Percentiles rank a stretch among this genome's conserved stretches.
Evolutionary conservation across 805 yeast species (phyloP).

Genomic region (Metschnikowia noctiluminum): DNA sequence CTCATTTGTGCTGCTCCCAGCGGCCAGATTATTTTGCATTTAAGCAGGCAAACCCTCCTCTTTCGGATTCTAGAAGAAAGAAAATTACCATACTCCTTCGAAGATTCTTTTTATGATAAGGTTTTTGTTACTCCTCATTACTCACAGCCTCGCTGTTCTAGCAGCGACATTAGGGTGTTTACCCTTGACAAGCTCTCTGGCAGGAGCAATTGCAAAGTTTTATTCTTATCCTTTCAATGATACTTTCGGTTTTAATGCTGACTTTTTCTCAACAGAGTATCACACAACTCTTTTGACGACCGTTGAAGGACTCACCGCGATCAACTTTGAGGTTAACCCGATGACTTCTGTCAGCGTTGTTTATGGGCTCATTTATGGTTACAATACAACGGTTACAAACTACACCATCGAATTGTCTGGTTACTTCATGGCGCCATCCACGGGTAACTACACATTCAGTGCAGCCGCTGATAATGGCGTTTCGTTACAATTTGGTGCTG

Average conservation of each 20-base stretch:
- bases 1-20: too few relatives aligned
- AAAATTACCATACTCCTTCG: too few relatives aligned
- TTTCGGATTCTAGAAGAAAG: too few relatives aligned
- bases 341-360: background rate
- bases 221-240: too few relatives aligned
- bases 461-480: slow-evolving; percentile 13
- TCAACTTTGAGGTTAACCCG: background rate
- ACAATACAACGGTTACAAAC: slow-evolving; percentile 1
- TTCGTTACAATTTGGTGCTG: slow-evolving; percentile 7
- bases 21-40: too few relatives aligned
- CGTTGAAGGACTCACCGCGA: background rate
- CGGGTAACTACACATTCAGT: slow-evolving; percentile 11
- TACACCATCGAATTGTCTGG: slow-evolving; percentile 9
- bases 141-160: too few relatives aligned
- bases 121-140: too few relatives aligned
- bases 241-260: background rate
- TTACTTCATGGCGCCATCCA: slow-evolving; percentile 6
- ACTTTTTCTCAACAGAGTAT: background rate
- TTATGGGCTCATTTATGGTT: background rate
- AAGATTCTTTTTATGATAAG: too few relatives aligned
- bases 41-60: too few relatives aligned
- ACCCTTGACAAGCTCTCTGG: too few relatives aligned
- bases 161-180: too few relatives aligned
- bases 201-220: too few relatives aligned
- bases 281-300: background rate